These are phyloP conservation scores for Cladosporium colombiae DNA, from an alignment of 2,329 filamentous ascomycete species.

Conservation along the genomic window DNA sequence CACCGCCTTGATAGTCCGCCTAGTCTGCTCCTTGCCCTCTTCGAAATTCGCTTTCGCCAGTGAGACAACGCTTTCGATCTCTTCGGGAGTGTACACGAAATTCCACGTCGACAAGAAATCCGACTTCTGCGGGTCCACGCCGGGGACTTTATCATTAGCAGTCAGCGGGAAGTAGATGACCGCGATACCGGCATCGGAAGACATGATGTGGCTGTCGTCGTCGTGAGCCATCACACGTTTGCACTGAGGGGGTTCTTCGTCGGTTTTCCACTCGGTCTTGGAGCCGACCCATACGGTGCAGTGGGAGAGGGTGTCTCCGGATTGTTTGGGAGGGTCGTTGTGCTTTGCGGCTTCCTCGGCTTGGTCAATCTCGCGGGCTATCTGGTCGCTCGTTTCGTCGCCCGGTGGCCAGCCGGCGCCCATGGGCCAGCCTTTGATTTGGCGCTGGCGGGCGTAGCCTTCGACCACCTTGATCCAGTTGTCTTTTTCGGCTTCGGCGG, in stretches of 20 bases:
- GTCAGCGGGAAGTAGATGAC: conserved; percentile 90
- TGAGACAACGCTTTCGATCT: conserved; percentile 81
- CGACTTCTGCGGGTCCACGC: conserved; percentile 77
- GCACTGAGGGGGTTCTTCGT: conserved; percentile 49
- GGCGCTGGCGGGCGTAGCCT: conserved; percentile 86
- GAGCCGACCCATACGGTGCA: conserved; percentile 92
- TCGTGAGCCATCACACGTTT: conserved; percentile 52
- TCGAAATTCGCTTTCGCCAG: conserved; percentile 84
- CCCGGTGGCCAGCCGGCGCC: conserved; percentile 87
- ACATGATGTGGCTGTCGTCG: conserved; percentile 40
- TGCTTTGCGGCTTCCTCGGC: conserved; percentile 50
- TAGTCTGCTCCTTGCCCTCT: conserved; percentile 77
- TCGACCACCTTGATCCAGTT: conserved; percentile 96
- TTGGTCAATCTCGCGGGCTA: conserved; percentile 65
- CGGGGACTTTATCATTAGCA: conserved; percentile 74
- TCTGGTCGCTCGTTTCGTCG: conserved; percentile 59
- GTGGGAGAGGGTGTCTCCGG: conserved; percentile 66
- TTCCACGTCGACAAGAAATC: conserved; percentile 98
- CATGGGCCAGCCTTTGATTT: conserved; percentile 90
- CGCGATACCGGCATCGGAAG: conserved; percentile 72
- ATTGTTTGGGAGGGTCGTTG: conserved; percentile 33
- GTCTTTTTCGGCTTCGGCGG: conserved; percentile 86
- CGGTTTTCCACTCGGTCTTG: conserved; percentile 8
- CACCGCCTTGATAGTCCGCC: conserved; percentile 77
- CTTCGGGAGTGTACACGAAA: conserved; percentile 88